Conservation (phyloP, 495 filamentous ascomycete genomes). For the Umbilicaria muhlenbergii region DNA sequence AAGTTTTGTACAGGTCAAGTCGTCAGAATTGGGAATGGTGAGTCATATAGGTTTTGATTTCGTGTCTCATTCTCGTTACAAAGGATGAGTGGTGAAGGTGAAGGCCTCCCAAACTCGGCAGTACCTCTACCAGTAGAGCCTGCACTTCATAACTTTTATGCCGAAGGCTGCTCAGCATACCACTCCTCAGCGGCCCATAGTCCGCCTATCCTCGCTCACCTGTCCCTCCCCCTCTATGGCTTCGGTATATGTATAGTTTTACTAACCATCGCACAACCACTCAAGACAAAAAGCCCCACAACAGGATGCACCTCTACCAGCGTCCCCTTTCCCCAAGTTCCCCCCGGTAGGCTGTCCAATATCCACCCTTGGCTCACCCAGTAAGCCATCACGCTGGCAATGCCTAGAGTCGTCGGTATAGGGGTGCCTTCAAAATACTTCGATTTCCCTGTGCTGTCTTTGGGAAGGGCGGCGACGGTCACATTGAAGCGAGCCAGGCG, state of each 20-base stretch:
- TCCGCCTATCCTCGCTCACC: too few species aligned
- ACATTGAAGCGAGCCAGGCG: conserved; percentile 96
- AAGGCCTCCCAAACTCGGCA: too few species aligned
- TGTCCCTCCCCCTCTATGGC: conserved; percentile 33
- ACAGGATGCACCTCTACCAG: conserved; percentile 76
- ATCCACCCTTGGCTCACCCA: conserved; percentile 75
- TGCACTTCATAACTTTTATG: too few species aligned
- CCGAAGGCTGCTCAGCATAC: too few species aligned
- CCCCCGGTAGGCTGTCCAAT: conserved; percentile 57
- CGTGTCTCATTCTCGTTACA: too few species aligned
- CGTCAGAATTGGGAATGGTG: too few species aligned
- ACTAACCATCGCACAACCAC: conserved; percentile 87
- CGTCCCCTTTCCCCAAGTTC: conserved; percentile 47
- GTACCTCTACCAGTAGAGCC: too few species aligned
- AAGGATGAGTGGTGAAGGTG: too few species aligned
- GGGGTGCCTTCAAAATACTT: conserved; percentile 94
- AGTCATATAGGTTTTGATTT: too few species aligned
- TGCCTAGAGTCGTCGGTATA: conserved; percentile 73
- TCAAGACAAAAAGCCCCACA: conserved; percentile 61
- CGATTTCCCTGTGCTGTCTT: conserved; percentile 80
- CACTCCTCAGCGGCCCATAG: too few species aligned
- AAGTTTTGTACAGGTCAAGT: too few species aligned
- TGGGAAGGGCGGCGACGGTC: conserved; percentile 72
- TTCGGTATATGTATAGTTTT: conserved; percentile 95
- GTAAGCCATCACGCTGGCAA: conserved; percentile 75